Base-by-base conservation (phyloP, 805 yeast species). In the Candida namnaoensis region DNA sequence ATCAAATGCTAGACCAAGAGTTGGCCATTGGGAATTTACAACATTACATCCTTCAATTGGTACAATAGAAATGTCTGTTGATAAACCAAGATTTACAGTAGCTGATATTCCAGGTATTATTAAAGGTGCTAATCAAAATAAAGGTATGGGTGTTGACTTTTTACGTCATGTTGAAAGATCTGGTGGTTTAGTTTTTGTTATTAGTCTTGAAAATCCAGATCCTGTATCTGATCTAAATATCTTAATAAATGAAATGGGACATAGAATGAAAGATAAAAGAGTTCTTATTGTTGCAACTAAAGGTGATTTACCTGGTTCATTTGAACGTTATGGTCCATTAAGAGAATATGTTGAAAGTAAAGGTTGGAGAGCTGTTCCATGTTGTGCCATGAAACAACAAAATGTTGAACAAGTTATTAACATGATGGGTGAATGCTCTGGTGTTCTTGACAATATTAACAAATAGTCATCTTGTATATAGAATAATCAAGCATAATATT, bases 71-170 rank as follows among this genome's bases (percentile, higher is more conserved):
- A 60, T 79, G 19, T 74, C 82, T 1, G 72, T 82, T 2, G 85
- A 80, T 48, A 71, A 72, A 44, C 76, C 75, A 5, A 61, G 67
- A 4, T 90, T 91, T 58, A 86, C 96, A 0, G 97, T 93, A 1
- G 98, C 98, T 1, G 99, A 93, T 65, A 93, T 93, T 44, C 99
- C 99, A 0, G 99, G 99, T 7, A 83, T 93, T 37, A 84, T 93
- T 45, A 73, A 80, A 58, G 97, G 95, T 7, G 98, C 99, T 0
- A 73, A 79, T 7, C 65, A 78, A 38, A 85, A 90, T 56, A 81
- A 74, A 57, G 99, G 99, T 2, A 81, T 93, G 85, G 99, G 99
- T 0, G 68, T 88, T 38, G 96, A 88, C 47, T 93, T 93, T 60
- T 64, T 93, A 47, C 72, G 96, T 42, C 99, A 93, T 58, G 78